Evolutionary conservation across 108 stramenopile species (phyloP).

Genomic region (Cyclostephanos invisitatus): DNA sequence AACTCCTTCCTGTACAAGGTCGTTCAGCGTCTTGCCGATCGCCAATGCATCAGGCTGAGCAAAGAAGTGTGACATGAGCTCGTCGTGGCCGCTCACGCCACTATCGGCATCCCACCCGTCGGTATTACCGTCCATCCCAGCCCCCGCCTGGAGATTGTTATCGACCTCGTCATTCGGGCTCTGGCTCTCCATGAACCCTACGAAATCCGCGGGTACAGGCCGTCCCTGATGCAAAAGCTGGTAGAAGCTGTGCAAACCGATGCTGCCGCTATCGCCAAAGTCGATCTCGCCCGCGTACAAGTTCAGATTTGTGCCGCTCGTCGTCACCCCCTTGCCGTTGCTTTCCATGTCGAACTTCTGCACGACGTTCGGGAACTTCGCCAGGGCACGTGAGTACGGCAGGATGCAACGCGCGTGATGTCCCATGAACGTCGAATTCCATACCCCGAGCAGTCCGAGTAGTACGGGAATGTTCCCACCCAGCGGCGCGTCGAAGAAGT

Average conservation of each 20-base stretch:
- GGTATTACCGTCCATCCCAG: neutral
- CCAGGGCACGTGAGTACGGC: conserved; percentile 92
- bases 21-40: conserved; percentile 82
- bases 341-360: conserved; percentile 99
- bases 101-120: conserved; percentile 54
- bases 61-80: conserved; percentile 99
- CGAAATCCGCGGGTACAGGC: conserved; percentile 94
- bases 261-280: conserved; percentile 95
- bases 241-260: conserved; percentile 95
- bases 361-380: conserved; percentile 93
- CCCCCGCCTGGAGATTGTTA: neutral
- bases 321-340: conserved; percentile 96
- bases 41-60: conserved; percentile 99
- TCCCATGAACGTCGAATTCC: conserved; percentile 99
- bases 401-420: conserved; percentile 90
- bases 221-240: conserved; percentile 99
- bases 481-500: conserved; percentile 94
- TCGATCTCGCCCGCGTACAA: conserved; percentile 82
- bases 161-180: conserved; percentile 41
- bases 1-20: conserved; percentile 91
- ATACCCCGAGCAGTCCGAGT: conserved; percentile 95
- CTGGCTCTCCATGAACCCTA: conserved; percentile 92
- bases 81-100: conserved; percentile 94
- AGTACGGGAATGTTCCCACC: conserved; percentile 96
- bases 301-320: conserved; percentile 60